These are phyloP conservation scores for Debaryomycetaceae sp. DNA, from an alignment of 1,139 yeast genomes.

Conservation along the genomic window DNA sequence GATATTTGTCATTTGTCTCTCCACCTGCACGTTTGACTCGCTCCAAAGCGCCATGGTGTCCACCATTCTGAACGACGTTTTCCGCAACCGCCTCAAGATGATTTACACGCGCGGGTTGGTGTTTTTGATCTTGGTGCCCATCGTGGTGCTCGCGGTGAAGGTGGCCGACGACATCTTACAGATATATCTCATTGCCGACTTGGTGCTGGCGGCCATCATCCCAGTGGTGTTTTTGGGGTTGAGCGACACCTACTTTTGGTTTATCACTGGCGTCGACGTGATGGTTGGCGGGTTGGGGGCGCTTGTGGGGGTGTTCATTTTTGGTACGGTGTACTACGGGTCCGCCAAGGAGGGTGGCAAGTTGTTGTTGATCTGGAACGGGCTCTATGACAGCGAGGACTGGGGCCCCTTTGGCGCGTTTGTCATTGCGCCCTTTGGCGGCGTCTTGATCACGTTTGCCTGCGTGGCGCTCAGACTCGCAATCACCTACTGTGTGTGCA, in stretches of 20 bases:
- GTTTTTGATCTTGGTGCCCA: constrained; percentile 73
- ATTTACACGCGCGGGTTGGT: constrained; percentile 71
- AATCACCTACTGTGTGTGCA: constrained; percentile 32
- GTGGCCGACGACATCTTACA: constrained; percentile 80
- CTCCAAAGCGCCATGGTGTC: constrained; percentile 88
- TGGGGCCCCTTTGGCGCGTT: constrained; percentile 97
- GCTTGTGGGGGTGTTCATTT: constrained; percentile 70
- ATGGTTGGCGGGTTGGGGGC: constrained; percentile 84
- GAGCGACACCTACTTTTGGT: constrained; percentile 56
- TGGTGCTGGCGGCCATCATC: constrained; percentile 80
- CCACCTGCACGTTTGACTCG: constrained; percentile 88
- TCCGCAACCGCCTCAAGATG: constrained; percentile 71
- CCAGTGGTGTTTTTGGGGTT: constrained; percentile 85
- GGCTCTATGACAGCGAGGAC: constrained; percentile 69
- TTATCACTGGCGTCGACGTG: constrained; percentile 75
- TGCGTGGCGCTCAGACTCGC: constrained; percentile 50
- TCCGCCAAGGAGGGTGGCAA: constrained; percentile 76
- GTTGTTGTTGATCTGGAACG: constrained; percentile 66
- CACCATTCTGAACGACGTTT: constrained; percentile 81
- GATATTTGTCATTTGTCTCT: constrained; percentile 66
- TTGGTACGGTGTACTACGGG: constrained; percentile 75
- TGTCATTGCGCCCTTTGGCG: constrained; percentile 85
- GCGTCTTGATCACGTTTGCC: constrained; percentile 53
- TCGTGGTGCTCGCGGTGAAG: constrained; percentile 75
- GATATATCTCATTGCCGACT: constrained; percentile 85